Conservation (phyloP, 176 grass and related monocot species). For the Poa annua region DNA sequence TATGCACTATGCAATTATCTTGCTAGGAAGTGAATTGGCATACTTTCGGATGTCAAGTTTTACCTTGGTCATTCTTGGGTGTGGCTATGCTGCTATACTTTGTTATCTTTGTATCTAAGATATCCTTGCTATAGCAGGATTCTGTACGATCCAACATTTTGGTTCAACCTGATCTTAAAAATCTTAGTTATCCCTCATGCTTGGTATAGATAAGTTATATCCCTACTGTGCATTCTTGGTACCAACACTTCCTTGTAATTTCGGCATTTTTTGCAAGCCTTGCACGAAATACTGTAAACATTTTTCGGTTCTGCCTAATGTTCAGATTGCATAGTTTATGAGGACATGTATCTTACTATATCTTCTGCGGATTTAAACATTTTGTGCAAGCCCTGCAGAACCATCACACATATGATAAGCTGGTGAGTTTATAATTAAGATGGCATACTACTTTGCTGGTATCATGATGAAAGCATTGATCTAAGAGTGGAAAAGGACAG, state of each 20-base stretch:
- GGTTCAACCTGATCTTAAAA: background rate
- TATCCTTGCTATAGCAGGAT: background rate
- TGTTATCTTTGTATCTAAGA: background rate
- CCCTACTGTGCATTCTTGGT: too few species aligned
- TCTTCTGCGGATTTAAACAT: background rate
- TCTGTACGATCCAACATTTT: background rate
- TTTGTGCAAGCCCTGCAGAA: constrained; percentile 48
- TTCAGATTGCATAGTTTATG: background rate
- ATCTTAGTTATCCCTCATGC: background rate
- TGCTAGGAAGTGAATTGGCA: constrained; percentile 1
- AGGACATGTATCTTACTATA: background rate
- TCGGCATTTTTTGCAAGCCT: background rate
- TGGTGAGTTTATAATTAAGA: constrained; percentile 72
- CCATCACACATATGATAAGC: constrained; percentile 66
- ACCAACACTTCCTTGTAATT: background rate
- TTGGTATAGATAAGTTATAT: background rate
- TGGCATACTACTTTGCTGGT: background rate
- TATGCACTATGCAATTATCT: constrained; percentile 48
- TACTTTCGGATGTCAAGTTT: background rate
- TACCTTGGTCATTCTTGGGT: background rate
- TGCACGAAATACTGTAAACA: background rate
- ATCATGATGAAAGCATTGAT: background rate
- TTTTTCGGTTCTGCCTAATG: background rate
- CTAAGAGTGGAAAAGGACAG: constrained; percentile 11
- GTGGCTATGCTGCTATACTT: background rate